Base-by-base conservation (phyloP, 345 rosid genomes). In the Anastatica hierochuntica region DNA sequence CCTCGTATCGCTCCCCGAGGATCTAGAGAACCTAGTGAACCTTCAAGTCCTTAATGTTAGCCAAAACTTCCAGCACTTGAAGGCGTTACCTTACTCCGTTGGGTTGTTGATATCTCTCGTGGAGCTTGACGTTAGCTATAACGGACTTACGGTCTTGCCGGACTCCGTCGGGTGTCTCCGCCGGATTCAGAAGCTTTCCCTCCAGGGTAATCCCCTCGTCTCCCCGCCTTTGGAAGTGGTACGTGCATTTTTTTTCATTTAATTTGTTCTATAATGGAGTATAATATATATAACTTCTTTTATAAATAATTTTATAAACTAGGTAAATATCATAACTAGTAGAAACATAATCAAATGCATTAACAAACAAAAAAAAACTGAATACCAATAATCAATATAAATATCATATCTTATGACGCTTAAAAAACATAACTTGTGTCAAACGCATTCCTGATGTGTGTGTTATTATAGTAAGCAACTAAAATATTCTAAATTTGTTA, bases 61-160 rank as follows among this genome's bases (percentile, higher is more conserved):
- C 70, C 95, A 85, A 43, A 89, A 89, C 62, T 89, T 89, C 57
- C 95, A 76, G 10, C 74, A 76, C 74, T 84, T 88, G 1, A 74
- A 68, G 30, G 48, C 30, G 17, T 66, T 88, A 3, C 97, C 95
- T 0, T 85, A 77, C 63, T 81, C 95, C 52, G 43, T 88, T 2
- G 97, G 97, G 49, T 77, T 85, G 38, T 83, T 88, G 56, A 27
- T 81, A 4, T 85, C 94, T 40, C 82, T 89, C 0, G 74, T 76
- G 4, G 97, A 85, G 64, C 36, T 89, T 43, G 95, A 89, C 40
- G 72, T 77, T 7, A 89, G 97, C 61, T 85, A 83, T 64, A 89
- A 89, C 70, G 70, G 62, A 13, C 81, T 88, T 8, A 53, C 57
- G 0, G 21, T 63, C 4, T 68, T 89, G 46, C 97, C 97, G 0